phyloP scores from a whole-genome alignment of 768 basidiomycete genomes.

The Phaeotremella fagi region DNA sequence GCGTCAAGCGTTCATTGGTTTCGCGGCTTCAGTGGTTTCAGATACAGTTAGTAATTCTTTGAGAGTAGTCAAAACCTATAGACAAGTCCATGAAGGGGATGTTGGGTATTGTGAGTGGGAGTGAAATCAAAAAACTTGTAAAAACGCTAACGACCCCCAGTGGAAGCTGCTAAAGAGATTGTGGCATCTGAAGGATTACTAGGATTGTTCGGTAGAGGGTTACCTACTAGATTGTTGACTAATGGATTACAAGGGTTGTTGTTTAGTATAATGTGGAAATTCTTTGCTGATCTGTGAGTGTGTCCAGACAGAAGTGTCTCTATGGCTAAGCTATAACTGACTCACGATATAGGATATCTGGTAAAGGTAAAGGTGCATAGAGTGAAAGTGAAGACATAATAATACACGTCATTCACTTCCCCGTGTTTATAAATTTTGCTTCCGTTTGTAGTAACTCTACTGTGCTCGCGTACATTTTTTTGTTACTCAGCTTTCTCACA shows the following conservation, averaged over 20 bases:
- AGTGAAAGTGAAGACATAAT: too few species aligned
- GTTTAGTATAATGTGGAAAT: conserved; percentile 86
- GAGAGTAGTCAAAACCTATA: conserved; percentile 89
- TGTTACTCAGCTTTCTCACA: too few species aligned
- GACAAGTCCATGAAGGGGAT: conserved; percentile 77
- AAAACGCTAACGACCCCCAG: conserved; percentile 13
- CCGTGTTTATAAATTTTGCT: too few species aligned
- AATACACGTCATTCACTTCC: too few species aligned
- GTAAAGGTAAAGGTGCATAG: too few species aligned
- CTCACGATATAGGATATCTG: too few species aligned
- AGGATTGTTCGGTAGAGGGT: conserved; percentile 80
- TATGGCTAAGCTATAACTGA: too few species aligned
- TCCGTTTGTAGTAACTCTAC: too few species aligned
- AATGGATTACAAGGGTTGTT: conserved; percentile 89
- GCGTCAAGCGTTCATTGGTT: conserved; percentile 87
- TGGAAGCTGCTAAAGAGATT: conserved; percentile 70
- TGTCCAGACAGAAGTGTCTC: too few species aligned
- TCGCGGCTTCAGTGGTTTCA: conserved; percentile 74
- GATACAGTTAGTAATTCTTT: conserved; percentile 84
- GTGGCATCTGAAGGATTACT: conserved; percentile 67
- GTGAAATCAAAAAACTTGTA: not conserved
- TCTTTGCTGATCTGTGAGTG: conserved; percentile 78
- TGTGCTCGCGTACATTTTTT: too few species aligned
- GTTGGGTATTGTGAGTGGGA: conserved; percentile 62
- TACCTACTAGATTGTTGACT: conserved; percentile 81